Percentiles rank a stretch among this genome's conserved stretches.
Conservation (phyloP, 768 basidiomycete genomes). For the Fomitopsis serialis region DNA sequence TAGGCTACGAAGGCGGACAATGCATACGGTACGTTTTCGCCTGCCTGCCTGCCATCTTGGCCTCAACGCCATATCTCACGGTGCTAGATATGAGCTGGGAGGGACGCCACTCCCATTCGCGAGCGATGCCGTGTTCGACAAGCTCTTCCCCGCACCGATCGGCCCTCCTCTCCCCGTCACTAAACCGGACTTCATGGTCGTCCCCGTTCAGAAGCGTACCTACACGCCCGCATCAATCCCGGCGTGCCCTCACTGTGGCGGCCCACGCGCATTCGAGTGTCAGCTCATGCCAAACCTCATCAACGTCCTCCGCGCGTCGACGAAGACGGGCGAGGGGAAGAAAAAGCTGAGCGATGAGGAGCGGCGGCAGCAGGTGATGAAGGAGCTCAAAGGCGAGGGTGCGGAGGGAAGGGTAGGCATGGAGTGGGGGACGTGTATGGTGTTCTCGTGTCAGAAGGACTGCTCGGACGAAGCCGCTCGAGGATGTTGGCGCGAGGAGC, state of each 20-base stretch:
- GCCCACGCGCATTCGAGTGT: constrained; percentile 78
- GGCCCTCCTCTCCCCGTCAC: constrained; percentile 45
- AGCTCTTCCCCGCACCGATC: constrained; percentile 61
- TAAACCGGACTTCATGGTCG: constrained; percentile 55
- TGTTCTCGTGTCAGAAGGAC: constrained; percentile 83
- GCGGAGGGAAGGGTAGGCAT: constrained; percentile 53
- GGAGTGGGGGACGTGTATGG: constrained; percentile 92
- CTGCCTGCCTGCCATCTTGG: neutral
- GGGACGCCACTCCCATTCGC: constrained; percentile 83
- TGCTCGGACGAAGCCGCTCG: constrained; percentile 38
- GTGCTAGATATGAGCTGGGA: constrained; percentile 75
- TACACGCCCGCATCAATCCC: constrained; percentile 57
- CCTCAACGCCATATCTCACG: neutral
- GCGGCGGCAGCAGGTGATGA: constrained; percentile 56
- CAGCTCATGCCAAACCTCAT: constrained; percentile 95
- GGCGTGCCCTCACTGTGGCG: constrained; percentile 61
- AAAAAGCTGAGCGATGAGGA: constrained; percentile 57
- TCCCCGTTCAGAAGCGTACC: constrained; percentile 35
- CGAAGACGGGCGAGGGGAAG: constrained; percentile 15
- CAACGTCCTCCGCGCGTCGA: constrained; percentile 50
- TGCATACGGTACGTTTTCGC: constrained; percentile 75
- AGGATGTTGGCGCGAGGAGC: constrained; percentile 66
- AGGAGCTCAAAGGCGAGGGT: constrained; percentile 43
- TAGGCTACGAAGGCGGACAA: constrained; percentile 70
- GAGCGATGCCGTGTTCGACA: constrained; percentile 66